These are phyloP conservation scores for Vaccinium myrtillus DNA, from an alignment of 148 eudicot genomes.

Conservation along the genomic window DNA sequence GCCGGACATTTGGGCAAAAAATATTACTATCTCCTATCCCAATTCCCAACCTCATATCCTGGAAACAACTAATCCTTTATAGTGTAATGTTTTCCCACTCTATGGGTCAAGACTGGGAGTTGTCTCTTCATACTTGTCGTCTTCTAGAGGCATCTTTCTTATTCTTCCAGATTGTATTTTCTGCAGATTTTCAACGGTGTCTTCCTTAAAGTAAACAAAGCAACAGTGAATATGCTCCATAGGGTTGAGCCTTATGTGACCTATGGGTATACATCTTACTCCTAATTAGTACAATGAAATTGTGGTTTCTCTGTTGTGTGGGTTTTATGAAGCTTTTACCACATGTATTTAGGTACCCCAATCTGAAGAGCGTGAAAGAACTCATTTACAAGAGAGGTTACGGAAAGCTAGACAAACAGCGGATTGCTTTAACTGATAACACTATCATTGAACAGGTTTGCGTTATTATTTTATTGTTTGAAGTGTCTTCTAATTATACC, in stretches of 20 bases:
- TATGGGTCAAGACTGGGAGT: background rate
- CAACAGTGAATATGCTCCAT: constrained; percentile 82
- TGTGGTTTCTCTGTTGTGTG: background rate
- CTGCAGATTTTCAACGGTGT: constrained; percentile 87
- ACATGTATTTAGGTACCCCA: constrained; percentile 52
- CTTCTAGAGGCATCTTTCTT: background rate
- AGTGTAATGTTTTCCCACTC: background rate
- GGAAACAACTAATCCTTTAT: background rate
- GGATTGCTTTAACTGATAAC: constrained; percentile 74
- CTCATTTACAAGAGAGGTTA: constrained; percentile 81
- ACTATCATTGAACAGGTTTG: constrained; percentile 63
- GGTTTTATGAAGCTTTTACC: background rate
- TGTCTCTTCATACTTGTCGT: background rate
- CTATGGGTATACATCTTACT: constrained; percentile 44
- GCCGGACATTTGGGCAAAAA: background rate
- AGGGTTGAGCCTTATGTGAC: constrained; percentile 90
- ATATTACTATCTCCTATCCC: background rate
- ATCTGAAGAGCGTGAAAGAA: constrained; percentile 79
- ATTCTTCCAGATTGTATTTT: background rate
- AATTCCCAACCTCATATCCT: too few species aligned
- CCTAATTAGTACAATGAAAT: background rate
- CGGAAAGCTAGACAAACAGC: constrained; percentile 75
- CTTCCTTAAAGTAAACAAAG: constrained; percentile 78
- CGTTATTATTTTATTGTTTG: background rate
- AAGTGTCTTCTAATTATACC: too few species aligned